Evolutionary conservation across 768 basidiomycete genomes (phyloP), one percentile per base, ranked within the genome.

Genomic region (Lactifluus piperatus): DNA sequence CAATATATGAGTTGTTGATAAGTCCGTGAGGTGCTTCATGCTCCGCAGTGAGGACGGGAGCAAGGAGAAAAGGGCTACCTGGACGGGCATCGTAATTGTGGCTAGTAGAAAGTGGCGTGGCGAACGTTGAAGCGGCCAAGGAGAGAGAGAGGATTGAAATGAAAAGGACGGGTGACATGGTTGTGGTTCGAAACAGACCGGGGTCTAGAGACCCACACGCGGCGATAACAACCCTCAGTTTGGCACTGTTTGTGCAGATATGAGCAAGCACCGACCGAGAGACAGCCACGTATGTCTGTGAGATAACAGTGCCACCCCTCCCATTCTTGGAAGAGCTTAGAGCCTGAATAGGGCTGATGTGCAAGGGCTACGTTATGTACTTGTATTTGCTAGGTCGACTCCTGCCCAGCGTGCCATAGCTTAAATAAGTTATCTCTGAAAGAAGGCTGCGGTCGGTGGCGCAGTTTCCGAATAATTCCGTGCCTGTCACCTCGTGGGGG

Each of bases 1-100:
- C 82, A 63, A 98, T 92, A 76, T 97, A 98, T n/a, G 91, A 89
- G 77, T 94, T 87, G 75, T 88, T 85, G 70, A 94, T 75, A 57
- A 81, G 76, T 52, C 85, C 83, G 72, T 88, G 83, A 54, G 82
- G 80, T 68, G 87, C 84, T 62, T 81, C 74, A 39, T 74, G 74
- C 37, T 75, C 78, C 55, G 79, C 56, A 9, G 55, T 54, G 37
- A 57, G 63, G 51, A 90, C 72, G 30, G 88, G 87, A 9, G 88
- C 88, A 49, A 83, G 70, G 16, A 75, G 64, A 41, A 86, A 68
- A 45, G 79, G 74, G 24, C 78, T 72, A 47, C 76, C 76, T 45
- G 63, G 56, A 30, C 68, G 66, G n/a, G 68, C 68, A 5, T 71
- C 56, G 54, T 71, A 53, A 60, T 75, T 67, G 8, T 70, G 62